Base-by-base conservation (phyloP, 2,329 filamentous ascomycete species). In the Colletotrichum orchidophilum region DNA sequence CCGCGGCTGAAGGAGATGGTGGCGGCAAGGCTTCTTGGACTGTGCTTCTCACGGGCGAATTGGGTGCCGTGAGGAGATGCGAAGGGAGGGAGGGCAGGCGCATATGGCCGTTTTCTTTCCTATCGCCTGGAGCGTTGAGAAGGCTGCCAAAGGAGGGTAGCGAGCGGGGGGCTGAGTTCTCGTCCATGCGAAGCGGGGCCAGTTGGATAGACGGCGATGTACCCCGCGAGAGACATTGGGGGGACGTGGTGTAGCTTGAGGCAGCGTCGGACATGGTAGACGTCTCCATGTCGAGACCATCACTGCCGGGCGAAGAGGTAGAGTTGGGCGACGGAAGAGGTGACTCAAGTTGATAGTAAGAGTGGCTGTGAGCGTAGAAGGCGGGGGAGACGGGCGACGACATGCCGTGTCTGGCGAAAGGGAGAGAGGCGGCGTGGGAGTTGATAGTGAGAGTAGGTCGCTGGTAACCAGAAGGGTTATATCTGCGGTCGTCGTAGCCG, bases 241-340 rank as follows among this genome's bases (percentile, higher is more conserved):
- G 88, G 12, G 91, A 92, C 33, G 87, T 87, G 4, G 90, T 90
- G 77, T 89, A 88, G 66, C 88, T 85, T 1, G 91, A 92, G 73
- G 88, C 87, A 31, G 85, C 84, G 78, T 96, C 94, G 0, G 93
- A 94, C 60, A 93, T 86, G 73, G 94, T 85, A 1, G 92, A 93
- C 7, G 92, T 92, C 5, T 91, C 89, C 33, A 85, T 84, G 54
- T 92, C 91, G 18, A 87, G 82, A 2, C 85, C 87, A 21, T 87
- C 86, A 60, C 84, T 81, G 70, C 85, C 83, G 2, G 92, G 93
- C 0, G 82, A 83, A 31, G 79, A 77, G 49, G 87, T 85, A 63
- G 78, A 78, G 65, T 75, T 78, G 5, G 82, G 82, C 7, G 82
- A 83, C 2, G 80, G 79, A 5, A 83, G 76, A 29, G 80, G 79